Evolutionary conservation across 805 yeast genomes (phyloP).

Genomic region (Cephaloascus fragrans): DNA sequence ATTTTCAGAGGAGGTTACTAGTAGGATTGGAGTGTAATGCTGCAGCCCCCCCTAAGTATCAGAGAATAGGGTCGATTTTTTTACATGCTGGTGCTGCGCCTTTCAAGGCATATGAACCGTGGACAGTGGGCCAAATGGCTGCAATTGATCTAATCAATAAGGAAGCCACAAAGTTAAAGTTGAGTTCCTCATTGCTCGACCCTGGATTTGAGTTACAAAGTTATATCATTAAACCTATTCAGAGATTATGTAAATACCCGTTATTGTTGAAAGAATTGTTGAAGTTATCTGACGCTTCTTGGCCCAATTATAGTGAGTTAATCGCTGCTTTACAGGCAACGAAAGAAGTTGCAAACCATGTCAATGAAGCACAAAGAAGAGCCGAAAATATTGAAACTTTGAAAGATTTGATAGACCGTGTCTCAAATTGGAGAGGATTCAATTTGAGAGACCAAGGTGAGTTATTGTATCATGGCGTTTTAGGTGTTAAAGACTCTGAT

Average conservation of each 20-base stretch:
- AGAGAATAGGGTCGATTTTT: slow-evolving; percentile 84
- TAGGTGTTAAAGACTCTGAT: slow-evolving; percentile 58
- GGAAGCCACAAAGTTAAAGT: slow-evolving; percentile 47
- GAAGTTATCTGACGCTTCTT: slow-evolving; percentile 44
- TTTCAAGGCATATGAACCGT: slow-evolving; percentile 84
- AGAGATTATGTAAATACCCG: slow-evolving; percentile 93
- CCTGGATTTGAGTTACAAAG: slow-evolving; percentile 87
- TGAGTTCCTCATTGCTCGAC: slow-evolving; percentile 53
- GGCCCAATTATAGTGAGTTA: slow-evolving; percentile 57
- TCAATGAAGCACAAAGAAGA: slow-evolving; percentile 89
- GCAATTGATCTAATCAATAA: slow-evolving; percentile 73
- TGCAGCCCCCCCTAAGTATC: slow-evolving; percentile 59
- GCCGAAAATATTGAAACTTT: slow-evolving; percentile 75
- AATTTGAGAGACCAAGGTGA: slow-evolving; percentile 76
- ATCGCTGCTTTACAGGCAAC: slow-evolving; percentile 61
- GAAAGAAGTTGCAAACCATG: slow-evolving; percentile 75
- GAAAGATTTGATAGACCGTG: slow-evolving; percentile 61
- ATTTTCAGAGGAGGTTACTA: slow-evolving; percentile 83
- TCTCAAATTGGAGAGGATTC: slow-evolving; percentile 89
- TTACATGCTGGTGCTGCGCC: slow-evolving; percentile 71
- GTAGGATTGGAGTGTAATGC: slow-evolving; percentile 87
- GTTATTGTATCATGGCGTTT: slow-evolving; percentile 62
- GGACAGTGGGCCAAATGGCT: slow-evolving; percentile 84
- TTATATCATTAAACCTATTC: slow-evolving; percentile 87
- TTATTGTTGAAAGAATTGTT: slow-evolving; percentile 66